Percentiles rank a stretch among this genome's conserved stretches.
Evolutionary conservation across 306 rosid genomes (phyloP).

Genomic region (Sechiopsis laciniata): DNA sequence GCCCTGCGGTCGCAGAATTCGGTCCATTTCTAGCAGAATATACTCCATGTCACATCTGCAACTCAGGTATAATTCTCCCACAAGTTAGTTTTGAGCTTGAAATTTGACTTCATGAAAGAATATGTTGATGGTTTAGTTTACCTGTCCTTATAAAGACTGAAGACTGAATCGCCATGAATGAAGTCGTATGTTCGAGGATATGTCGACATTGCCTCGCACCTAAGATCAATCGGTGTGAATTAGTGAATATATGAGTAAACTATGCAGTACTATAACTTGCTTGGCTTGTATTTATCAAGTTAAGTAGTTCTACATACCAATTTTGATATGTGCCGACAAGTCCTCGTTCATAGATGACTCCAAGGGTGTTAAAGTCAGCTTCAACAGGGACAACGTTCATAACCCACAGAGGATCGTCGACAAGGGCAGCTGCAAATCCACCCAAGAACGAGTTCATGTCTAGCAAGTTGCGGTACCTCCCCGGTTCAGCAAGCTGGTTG

Average conservation of each 20-base stretch:
- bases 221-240: not conserved
- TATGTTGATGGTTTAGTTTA: slow-evolving; percentile 19
- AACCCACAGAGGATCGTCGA: slow-evolving; percentile 76
- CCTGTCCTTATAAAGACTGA: slow-evolving; percentile 71
- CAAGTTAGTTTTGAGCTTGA: too few relatives aligned
- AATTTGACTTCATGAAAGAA: too few relatives aligned
- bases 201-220: slow-evolving; percentile 98
- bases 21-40: slow-evolving; percentile 79
- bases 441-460: slow-evolving; percentile 87
- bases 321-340: slow-evolving; percentile 85
- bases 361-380: slow-evolving; percentile 69
- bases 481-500: slow-evolving; percentile 53
- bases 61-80: not conserved
- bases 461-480: slow-evolving; percentile 75
- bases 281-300: too few relatives aligned
- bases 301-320: slow-evolving; percentile 42
- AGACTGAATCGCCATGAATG: slow-evolving; percentile 77
- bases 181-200: slow-evolving; percentile 93
- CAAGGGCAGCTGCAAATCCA: slow-evolving; percentile 83
- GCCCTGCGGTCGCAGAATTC: slow-evolving; percentile 74
- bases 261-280: not conserved
- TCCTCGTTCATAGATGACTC: slow-evolving; percentile 81
- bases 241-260: not conserved
- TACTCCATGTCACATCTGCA: slow-evolving; percentile 68
- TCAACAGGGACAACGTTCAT: slow-evolving; percentile 88